phyloP scores from a whole-genome alignment of 1,284 basidiomycete species.

The Flammula alnicola region DNA sequence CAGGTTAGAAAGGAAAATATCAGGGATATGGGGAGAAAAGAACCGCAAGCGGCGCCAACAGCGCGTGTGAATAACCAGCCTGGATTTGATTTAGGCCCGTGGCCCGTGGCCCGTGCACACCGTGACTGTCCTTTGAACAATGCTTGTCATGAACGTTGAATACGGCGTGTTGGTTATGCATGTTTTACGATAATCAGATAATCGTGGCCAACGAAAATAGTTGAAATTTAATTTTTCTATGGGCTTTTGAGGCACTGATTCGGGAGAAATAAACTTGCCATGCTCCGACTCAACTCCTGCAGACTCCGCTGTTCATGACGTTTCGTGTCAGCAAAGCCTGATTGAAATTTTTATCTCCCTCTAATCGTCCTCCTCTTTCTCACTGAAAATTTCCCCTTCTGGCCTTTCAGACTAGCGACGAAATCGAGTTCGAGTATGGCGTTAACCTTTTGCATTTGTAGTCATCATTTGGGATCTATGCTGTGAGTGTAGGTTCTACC shows the following conservation, averaged over 20 bases:
- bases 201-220: too few relatives aligned
- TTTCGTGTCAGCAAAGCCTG: too few relatives aligned
- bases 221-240: not conserved
- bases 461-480: too few relatives aligned
- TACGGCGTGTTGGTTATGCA: not conserved
- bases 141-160: slow-evolving; percentile 3
- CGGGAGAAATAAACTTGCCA: not conserved
- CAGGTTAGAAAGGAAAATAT: too few relatives aligned
- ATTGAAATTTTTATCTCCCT: too few relatives aligned
- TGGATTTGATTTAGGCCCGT: slow-evolving; percentile 24
- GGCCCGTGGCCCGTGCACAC: too few relatives aligned
- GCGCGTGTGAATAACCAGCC: slow-evolving; percentile 29
- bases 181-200: not conserved
- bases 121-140: slow-evolving; percentile 20
- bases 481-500: too few relatives aligned
- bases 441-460: too few relatives aligned
- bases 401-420: too few relatives aligned
- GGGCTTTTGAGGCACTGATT: not conserved
- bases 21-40: slow-evolving; percentile 21
- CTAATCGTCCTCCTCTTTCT: too few relatives aligned
- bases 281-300: slow-evolving; percentile 22
- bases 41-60: slow-evolving; percentile 18
- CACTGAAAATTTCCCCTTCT: too few relatives aligned
- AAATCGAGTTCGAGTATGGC: too few relatives aligned
- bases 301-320: slow-evolving; percentile 23